A percentile compares a stretch with the other conserved stretches of the same genome.
phyloP scores from a whole-genome alignment of 306 rosid species.

The Herpetospermum pedunculosum region DNA sequence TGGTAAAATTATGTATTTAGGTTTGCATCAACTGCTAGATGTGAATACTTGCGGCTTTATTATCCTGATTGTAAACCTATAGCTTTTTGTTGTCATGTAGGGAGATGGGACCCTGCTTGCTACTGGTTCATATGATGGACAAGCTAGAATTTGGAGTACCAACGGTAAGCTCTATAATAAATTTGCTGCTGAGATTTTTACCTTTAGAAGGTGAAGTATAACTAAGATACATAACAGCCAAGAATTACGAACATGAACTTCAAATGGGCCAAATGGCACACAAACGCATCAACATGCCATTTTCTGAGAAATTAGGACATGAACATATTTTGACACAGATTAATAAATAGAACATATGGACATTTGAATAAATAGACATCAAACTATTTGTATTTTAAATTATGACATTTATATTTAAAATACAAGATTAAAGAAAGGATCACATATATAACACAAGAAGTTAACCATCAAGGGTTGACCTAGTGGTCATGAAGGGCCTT shows the following conservation, averaged over 20 bases:
- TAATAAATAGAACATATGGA: neutral
- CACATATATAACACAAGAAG: neutral
- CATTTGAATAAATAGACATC: neutral
- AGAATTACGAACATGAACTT: neutral
- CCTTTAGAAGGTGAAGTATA: neutral
- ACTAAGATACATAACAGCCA: neutral
- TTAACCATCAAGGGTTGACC: no score
- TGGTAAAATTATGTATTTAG: neutral
- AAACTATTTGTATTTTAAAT: neutral
- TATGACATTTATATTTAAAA: neutral
- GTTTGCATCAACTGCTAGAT: neutral
- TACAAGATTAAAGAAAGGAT: neutral
- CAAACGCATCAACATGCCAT: neutral
- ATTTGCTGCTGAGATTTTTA: neutral
- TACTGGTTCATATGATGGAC: constrained; percentile 95
- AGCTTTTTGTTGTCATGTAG: constrained; percentile 19
- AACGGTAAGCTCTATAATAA: constrained; percentile 37
- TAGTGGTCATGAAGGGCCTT: no score
- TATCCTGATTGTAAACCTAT: neutral
- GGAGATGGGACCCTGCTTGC: constrained; percentile 91
- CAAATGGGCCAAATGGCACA: neutral
- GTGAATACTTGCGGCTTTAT: neutral
- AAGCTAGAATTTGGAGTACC: constrained; percentile 87
- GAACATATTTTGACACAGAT: neutral
- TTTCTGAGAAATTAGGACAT: neutral